Evolutionary conservation across 2,329 filamentous ascomycete species (phyloP).

Genomic region (Paracorniculantispora psalliotae): DNA sequence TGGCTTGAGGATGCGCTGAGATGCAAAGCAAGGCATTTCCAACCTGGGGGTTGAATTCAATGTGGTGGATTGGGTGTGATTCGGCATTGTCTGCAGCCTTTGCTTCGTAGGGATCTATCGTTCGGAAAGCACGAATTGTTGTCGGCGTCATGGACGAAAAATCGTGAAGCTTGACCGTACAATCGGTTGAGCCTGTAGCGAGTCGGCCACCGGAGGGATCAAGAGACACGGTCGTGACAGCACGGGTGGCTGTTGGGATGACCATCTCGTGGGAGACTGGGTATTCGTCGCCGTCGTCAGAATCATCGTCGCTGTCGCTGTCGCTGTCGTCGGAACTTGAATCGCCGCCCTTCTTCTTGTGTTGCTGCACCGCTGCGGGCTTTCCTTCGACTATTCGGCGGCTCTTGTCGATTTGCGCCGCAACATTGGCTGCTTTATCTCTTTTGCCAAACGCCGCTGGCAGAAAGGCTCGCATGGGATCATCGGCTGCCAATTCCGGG

Average conservation of each 20-base stretch:
- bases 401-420: constrained; percentile 75
- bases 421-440: constrained; percentile 65
- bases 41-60: constrained; percentile 78
- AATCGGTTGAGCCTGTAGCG: constrained; percentile 87
- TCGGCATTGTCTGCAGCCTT: constrained; percentile 68
- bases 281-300: constrained; percentile 78
- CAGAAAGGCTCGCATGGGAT: constrained; percentile 71
- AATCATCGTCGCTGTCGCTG: constrained; percentile 49
- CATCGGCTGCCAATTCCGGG: constrained; percentile 53
- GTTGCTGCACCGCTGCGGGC: constrained; percentile 11
- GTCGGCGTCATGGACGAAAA: constrained; percentile 94
- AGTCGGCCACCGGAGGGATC: constrained; percentile 82
- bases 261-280: constrained; percentile 91
- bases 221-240: constrained; percentile 77
- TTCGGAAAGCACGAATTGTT: constrained; percentile 89
- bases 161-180: constrained; percentile 87
- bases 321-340: constrained; percentile 40
- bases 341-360: constrained; percentile 31
- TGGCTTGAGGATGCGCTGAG: constrained; percentile 83
- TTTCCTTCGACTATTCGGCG: constrained; percentile 47
- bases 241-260: constrained; percentile 84
- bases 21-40: constrained; percentile 80
- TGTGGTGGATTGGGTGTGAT: constrained; percentile 81
- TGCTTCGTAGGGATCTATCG: constrained; percentile 76
- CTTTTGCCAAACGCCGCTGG: constrained; percentile 84